These are phyloP conservation scores for Gamarada debralockiae DNA, from an alignment of 495 filamentous ascomycete species.

Conservation along the genomic window DNA sequence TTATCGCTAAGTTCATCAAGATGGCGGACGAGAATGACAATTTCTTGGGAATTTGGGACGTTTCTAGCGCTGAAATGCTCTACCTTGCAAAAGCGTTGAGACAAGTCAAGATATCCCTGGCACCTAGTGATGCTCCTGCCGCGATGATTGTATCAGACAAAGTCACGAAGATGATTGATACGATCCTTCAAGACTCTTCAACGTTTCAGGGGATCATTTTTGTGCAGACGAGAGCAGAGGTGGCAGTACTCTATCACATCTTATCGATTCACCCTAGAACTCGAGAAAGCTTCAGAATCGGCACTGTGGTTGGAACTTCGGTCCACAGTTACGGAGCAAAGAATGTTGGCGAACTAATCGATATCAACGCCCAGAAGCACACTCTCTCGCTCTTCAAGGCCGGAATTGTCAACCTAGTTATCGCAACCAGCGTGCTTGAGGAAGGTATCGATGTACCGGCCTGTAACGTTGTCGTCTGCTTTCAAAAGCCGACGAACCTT, in stretches of 20 bases:
- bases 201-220: conserved; percentile 65
- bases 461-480: conserved; percentile 87
- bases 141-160: conserved; percentile 26
- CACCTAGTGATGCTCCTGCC: conserved; percentile 21
- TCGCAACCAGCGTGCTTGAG: conserved; percentile 83
- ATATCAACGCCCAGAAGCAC: conserved; percentile 46
- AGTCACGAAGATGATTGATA: conserved; percentile 30
- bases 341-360: conserved; percentile 58
- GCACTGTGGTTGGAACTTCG: conserved; percentile 73
- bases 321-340: conserved; percentile 38
- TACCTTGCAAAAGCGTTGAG: conserved; percentile 56
- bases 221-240: conserved; percentile 66
- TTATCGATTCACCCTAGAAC: conserved; percentile 58
- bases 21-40: conserved; percentile 28
- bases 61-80: conserved; percentile 41
- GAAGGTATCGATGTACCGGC: conserved; percentile 88
- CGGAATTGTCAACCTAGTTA: conserved; percentile 70
- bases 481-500: conserved; percentile 67
- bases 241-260: conserved; percentile 62
- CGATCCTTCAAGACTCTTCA: conserved; percentile 26
- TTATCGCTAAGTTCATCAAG: conserved; percentile 44
- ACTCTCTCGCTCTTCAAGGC: conserved; percentile 65
- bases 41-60: conserved; percentile 22
- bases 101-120: conserved; percentile 30
- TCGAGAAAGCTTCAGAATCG: conserved; percentile 51